Evolutionary conservation across 441 rosid species (phyloP).

Genomic region (Lepidium campestre): DNA sequence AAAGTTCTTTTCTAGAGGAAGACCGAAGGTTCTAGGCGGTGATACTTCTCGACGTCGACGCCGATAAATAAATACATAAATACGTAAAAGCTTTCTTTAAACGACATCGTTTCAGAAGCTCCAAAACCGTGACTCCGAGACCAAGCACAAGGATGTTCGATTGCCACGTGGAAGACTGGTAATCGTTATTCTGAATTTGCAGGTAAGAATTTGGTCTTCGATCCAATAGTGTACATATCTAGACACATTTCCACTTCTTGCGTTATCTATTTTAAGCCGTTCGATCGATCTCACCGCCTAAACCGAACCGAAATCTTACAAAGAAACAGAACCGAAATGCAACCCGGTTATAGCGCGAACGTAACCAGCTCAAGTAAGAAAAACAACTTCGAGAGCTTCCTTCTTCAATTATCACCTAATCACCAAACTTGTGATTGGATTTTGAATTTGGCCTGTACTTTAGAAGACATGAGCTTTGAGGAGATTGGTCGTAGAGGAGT

Average conservation of each 20-base stretch:
- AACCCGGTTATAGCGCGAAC: neutral
- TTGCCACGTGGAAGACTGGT: slow-evolving; percentile 17
- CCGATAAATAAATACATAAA: neutral
- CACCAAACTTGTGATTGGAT: neutral
- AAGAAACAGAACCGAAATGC: neutral
- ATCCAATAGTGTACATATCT: neutral
- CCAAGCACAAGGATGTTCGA: neutral
- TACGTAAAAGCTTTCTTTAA: neutral
- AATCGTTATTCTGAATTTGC: neutral
- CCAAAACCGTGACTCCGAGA: neutral
- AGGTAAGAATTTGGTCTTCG: neutral
- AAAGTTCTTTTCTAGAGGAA: slow-evolving; percentile 16
- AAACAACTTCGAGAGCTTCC: neutral
- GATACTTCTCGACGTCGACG: slow-evolving; percentile 16
- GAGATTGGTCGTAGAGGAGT: neutral
- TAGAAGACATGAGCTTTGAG: neutral
- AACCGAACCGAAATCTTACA: neutral
- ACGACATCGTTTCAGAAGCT: neutral
- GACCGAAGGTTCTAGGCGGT: slow-evolving; percentile 38
- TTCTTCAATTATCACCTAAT: neutral
- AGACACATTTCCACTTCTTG: neutral
- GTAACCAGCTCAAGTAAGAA: neutral
- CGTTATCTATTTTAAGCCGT: neutral
- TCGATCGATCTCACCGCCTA: neutral
- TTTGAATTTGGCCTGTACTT: neutral